Percentiles rank a stretch among this genome's conserved stretches.
phyloP scores from a whole-genome alignment of 495 filamentous ascomycete species.

The Physcia stellaris region DNA sequence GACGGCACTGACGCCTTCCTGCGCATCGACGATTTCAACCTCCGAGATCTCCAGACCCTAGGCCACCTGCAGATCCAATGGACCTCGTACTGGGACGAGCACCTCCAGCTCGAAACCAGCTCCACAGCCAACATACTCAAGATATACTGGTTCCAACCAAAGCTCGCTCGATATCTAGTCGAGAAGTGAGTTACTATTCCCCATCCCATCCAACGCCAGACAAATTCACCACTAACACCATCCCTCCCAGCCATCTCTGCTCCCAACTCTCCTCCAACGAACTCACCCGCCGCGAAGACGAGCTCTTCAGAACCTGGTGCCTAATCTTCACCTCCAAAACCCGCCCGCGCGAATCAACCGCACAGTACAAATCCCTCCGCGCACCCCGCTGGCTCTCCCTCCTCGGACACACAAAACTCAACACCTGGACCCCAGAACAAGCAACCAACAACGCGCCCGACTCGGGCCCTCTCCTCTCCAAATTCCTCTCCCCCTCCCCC shows the following conservation, averaged over 20 bases:
- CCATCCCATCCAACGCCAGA: neutral
- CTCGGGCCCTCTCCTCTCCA: neutral
- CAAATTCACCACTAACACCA: neutral
- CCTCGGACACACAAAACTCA: neutral
- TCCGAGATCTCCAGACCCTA: neutral
- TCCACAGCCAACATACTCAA: neutral
- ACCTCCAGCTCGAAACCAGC: neutral
- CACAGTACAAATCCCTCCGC: neutral
- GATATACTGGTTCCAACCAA: slow-evolving; percentile 2
- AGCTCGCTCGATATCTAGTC: neutral
- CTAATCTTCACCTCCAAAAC: neutral
- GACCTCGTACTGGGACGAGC: slow-evolving; percentile 4
- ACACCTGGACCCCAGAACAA: neutral
- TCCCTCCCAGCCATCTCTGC: neutral
- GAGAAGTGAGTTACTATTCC: neutral
- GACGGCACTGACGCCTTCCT: neutral
- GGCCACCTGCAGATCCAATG: neutral
- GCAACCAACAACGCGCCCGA: neutral
- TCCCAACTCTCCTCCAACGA: neutral
- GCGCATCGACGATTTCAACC: neutral
- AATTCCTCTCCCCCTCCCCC: neutral
- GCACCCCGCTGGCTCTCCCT: neutral
- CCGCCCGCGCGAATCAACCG: neutral
- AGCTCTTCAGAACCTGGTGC: neutral
- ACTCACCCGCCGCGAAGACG: neutral